Base-by-base conservation (phyloP, 1,139 yeast species). In the Pichia norvegensis region DNA sequence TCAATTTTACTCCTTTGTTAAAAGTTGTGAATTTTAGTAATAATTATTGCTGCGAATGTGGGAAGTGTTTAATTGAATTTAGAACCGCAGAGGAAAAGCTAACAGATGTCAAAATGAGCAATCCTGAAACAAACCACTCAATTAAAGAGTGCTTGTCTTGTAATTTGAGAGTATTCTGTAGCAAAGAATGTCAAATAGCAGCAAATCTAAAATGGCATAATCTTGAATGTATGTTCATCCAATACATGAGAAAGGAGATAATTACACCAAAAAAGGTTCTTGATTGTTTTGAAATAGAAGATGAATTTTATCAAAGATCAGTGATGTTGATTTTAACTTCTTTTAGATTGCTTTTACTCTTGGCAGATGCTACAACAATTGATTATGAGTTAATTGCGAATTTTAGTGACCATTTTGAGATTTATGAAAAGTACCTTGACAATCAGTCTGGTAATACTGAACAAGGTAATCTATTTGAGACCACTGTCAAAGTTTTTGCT, bases 351-450 rank as follows among this genome's bases (percentile, higher is more conserved):
- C 29, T 54, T 1, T 39, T 54, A 11, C 39, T 40, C 10, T 33
- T 53, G 10, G 39, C 27, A 1, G 42, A 44, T 5, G 19, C 33
- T 1, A 49, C 52, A 23, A 20, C 37, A 13, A 31, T 19, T 9
- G 17, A 47, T 8, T 29, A 49, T 6, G 38, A 46, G 2, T 46
- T 51, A 13, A 51, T 55, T 40, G 42, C 36, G 3, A 46, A 49
- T 16, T 44, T 57, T 42, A 54, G 57, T 19, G 53, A 57, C 4
- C 59, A 57, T 33, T 46, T 50, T 36, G 50, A 51, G 16, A 19
- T 40, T 13, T 55, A 42, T 33, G 19, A 41, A 17, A 23, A 25
- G 6, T 50, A 43, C 48, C 27, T 41, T 40, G 21, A 42, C 16
- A 20, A n/a, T 3, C 22, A 19, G 23, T 14, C 20, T 11, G 42